Evolutionary conservation across 805 yeast species (phyloP).

Genomic region (Yamadazyma olivae): DNA sequence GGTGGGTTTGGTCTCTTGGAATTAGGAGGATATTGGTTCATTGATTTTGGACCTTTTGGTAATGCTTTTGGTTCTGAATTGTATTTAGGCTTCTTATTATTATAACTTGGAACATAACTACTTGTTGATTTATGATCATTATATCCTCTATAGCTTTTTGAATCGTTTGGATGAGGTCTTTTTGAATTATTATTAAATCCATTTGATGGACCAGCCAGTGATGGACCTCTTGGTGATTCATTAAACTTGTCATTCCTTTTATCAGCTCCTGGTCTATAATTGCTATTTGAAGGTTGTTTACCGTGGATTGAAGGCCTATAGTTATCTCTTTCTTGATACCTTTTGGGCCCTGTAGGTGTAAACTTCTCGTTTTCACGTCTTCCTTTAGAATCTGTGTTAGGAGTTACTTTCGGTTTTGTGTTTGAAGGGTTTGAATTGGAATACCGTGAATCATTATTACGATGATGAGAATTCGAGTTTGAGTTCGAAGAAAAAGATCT

Average conservation of each 20-base stretch:
- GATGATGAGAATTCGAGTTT: slow-evolving; percentile 4
- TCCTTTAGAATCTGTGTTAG: neutral
- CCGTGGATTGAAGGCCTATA: slow-evolving; percentile 16
- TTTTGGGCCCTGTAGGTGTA: slow-evolving; percentile 15
- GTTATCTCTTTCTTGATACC: slow-evolving; percentile 22
- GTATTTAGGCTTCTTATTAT: neutral
- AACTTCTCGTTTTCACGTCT: neutral
- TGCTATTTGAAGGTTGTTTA: neutral
- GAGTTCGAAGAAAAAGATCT: neutral
- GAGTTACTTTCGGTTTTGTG: neutral
- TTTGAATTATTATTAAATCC: neutral
- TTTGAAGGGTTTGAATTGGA: neutral
- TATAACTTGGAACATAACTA: slow-evolving; percentile 3
- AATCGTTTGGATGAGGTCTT: slow-evolving; percentile 9
- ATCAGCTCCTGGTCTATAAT: neutral
- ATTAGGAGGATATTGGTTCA: neutral
- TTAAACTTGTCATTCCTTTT: neutral
- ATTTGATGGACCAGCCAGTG: slow-evolving; percentile 5
- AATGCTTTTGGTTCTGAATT: neutral
- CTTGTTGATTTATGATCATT: neutral
- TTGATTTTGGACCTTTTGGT: slow-evolving; percentile 8
- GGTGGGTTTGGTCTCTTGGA: neutral
- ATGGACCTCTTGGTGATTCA: slow-evolving; percentile 18
- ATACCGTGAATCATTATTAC: slow-evolving; percentile 9
- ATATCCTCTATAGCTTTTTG: neutral